Evolutionary conservation across 1,284 basidiomycete species (phyloP).

Genomic region (Rhodotorula sp.): DNA sequence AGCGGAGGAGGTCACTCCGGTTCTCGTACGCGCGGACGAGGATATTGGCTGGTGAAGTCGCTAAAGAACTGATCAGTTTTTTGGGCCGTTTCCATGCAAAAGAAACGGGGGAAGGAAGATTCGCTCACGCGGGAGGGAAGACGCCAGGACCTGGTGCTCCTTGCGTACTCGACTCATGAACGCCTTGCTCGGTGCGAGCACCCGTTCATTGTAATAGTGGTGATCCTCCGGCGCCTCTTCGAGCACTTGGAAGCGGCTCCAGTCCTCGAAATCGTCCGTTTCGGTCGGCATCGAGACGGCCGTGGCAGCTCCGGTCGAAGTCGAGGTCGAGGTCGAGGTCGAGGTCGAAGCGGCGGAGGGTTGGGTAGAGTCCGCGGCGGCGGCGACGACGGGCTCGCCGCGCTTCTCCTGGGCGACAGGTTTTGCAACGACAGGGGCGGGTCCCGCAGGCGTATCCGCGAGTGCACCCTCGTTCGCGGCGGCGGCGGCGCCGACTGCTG

Average conservation of each 20-base stretch:
- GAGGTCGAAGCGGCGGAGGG: background rate
- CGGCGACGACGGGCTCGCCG: background rate
- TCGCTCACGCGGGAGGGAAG: conserved; percentile 71
- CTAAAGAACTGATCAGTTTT: background rate
- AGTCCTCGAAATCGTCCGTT: conserved; percentile 51
- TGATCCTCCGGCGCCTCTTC: conserved; percentile 76
- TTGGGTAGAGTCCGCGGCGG: background rate
- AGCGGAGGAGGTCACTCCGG: conserved; percentile 78
- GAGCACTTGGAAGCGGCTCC: conserved; percentile 76
- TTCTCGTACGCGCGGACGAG: conserved; percentile 62
- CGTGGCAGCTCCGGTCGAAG: background rate
- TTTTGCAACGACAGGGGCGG: background rate
- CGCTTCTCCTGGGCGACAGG: background rate
- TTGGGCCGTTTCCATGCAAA: too few species aligned
- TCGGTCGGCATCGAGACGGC: conserved; percentile 44
- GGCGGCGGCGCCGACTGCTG: background rate
- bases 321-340: background rate
- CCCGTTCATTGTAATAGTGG: conserved; percentile 62
- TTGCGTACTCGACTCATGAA: conserved; percentile 74
- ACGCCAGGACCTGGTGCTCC: conserved; percentile 77
- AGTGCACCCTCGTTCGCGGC: background rate
- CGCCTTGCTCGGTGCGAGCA: conserved; percentile 60
- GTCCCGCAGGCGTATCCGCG: background rate
- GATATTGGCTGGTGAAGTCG: conserved; percentile 51
- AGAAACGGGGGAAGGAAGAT: conserved; percentile 15